Percentiles rank a stretch among this genome's conserved stretches.
These are phyloP conservation scores for Colletotrichum australisinense DNA, from an alignment of 2,329 filamentous ascomycete species.

Conservation along the genomic window DNA sequence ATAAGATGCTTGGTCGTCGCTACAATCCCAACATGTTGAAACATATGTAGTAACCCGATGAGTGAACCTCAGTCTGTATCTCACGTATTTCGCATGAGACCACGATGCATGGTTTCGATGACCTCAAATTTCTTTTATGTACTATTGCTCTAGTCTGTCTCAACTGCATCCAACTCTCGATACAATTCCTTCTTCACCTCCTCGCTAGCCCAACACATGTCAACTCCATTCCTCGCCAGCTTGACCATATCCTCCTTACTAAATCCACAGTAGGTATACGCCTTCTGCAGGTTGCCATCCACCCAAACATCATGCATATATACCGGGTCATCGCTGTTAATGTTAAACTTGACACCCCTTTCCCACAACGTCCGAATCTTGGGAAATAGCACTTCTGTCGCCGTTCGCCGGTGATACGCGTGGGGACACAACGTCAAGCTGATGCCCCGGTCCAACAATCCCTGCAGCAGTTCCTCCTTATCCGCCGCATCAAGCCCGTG, in stretches of 20 bases:
- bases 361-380: constrained; percentile 71
- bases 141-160: background rate
- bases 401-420: constrained; percentile 54
- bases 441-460: constrained; percentile 66
- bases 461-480: constrained; percentile 68
- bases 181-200: constrained; percentile 47
- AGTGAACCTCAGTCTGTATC: no score
- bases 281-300: constrained; percentile 57
- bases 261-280: constrained; percentile 53
- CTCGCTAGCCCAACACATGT: constrained; percentile 58
- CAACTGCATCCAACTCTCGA: constrained; percentile 39
- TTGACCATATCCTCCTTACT: constrained; percentile 53
- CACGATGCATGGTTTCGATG: no score
- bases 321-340: constrained; percentile 80
- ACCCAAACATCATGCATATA: constrained; percentile 68
- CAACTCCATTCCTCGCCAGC: constrained; percentile 54
- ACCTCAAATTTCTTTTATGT: no score
- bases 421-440: constrained; percentile 78
- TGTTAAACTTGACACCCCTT: constrained; percentile 72
- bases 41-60: no score
- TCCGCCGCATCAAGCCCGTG: constrained; percentile 77
- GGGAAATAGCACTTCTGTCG: constrained; percentile 54
- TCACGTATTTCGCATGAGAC: no score
- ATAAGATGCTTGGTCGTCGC: no score
- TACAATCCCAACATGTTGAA: no score